phyloP scores from a whole-genome alignment of 225 moss, liverwort and hornwort genomes.

The Rhytidiadelphus loreus region DNA sequence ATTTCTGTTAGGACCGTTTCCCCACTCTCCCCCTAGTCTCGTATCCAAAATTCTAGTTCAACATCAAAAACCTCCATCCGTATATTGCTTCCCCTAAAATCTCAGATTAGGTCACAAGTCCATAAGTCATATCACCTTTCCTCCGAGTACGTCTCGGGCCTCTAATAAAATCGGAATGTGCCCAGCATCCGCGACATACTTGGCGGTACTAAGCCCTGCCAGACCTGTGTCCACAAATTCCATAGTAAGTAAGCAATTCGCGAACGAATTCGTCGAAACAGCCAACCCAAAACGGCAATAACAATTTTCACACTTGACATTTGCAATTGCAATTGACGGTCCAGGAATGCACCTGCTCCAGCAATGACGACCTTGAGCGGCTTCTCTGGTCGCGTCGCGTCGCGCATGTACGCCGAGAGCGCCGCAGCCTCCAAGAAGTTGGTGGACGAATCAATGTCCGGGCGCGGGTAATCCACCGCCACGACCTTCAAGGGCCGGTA shows the following conservation, averaged over 20 bases:
- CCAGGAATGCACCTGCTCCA: constrained; percentile 56
- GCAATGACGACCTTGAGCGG: constrained; percentile 88
- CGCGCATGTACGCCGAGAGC: constrained; percentile 60
- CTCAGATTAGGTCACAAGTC: not conserved
- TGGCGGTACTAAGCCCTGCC: constrained; percentile 80
- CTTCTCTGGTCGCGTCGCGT: constrained; percentile 50
- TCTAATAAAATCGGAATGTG: constrained; percentile 87
- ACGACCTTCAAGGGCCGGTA: constrained; percentile 35
- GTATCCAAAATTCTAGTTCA: not conserved
- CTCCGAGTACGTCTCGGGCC: constrained; percentile 85
- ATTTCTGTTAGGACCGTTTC: not conserved
- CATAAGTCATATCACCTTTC: constrained; percentile 40
- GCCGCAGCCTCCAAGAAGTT: constrained; percentile 81
- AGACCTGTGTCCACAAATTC: constrained; percentile 29
- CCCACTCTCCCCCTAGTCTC: not conserved
- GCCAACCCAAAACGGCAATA: no score
- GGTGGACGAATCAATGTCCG: constrained; percentile 55
- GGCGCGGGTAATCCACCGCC: constrained; percentile 84
- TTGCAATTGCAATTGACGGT: not conserved
- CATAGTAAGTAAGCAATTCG: not conserved
- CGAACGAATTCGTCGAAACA: not conserved
- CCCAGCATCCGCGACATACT: constrained; percentile 84
- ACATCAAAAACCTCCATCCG: not conserved
- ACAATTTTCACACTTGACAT: not conserved
- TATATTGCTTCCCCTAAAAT: not conserved